Percentiles rank a stretch among this genome's conserved stretches.
Evolutionary conservation across 371 early-diverging fungal species (phyloP).

Genomic region (Chytridiales sp.): DNA sequence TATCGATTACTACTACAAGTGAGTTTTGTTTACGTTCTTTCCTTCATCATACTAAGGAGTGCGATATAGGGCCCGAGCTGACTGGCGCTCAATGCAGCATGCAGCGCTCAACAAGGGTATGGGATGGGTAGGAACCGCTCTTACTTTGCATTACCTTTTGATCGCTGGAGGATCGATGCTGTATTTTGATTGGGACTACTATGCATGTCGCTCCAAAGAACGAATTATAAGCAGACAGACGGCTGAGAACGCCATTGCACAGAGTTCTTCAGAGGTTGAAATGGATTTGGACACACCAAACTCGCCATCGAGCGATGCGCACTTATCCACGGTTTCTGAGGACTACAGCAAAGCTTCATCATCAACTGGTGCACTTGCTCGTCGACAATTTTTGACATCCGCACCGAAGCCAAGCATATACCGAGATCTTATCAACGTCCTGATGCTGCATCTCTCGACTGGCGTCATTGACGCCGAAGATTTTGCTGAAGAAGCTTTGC

Average conservation of each 20-base stretch:
- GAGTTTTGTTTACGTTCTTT: background rate
- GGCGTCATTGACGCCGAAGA: constrained; percentile 18
- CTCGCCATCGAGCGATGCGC: too few species aligned
- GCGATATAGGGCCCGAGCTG: background rate
- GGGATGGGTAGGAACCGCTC: constrained; percentile 8
- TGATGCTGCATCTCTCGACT: constrained; percentile 1
- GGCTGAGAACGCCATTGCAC: background rate
- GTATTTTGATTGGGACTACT: constrained; percentile 21
- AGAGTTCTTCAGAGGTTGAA: too few species aligned
- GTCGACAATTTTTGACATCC: too few species aligned
- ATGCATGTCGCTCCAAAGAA: background rate
- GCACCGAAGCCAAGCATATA: background rate
- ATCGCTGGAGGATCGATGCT: constrained; percentile 14
- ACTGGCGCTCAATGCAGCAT: background rate
- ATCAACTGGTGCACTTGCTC: too few species aligned
- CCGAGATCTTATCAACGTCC: constrained; percentile 2
- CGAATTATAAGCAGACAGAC: background rate
- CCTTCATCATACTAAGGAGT: background rate
- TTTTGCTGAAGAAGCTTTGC: constrained; percentile 21
- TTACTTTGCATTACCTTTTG: constrained; percentile 14
- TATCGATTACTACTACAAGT: constrained; percentile 11
- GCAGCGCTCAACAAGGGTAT: constrained; percentile 8
- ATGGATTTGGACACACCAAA: background rate
- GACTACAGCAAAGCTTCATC: too few species aligned
- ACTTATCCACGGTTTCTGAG: too few species aligned